These are phyloP conservation scores for Backusella morwellensis DNA, from an alignment of 192 early-diverging fungal genomes.

Conservation along the genomic window DNA sequence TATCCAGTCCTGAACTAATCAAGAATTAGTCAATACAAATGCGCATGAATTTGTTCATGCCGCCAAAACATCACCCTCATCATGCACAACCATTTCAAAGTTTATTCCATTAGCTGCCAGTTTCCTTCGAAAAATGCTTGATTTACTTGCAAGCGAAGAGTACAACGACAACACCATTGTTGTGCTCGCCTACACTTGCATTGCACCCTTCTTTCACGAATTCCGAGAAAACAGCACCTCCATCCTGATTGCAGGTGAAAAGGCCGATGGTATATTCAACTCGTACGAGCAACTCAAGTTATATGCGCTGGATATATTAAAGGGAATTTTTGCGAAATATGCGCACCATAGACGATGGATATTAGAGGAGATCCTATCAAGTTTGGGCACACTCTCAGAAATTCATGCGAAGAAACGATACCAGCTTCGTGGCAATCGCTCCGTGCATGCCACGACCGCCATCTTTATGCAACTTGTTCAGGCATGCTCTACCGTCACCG, in stretches of 20 bases:
- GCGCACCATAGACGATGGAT: conserved; percentile 72
- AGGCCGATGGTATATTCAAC: neutral
- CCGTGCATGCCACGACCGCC: conserved; percentile 70
- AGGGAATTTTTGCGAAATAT: conserved; percentile 50
- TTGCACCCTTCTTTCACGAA: conserved; percentile 53
- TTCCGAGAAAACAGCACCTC: neutral
- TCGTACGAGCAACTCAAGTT: conserved; percentile 29
- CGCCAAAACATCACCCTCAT: neutral
- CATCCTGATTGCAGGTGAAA: neutral
- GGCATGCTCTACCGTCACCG: conserved; percentile 34
- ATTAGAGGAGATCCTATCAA: conserved; percentile 82
- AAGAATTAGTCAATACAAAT: neutral
- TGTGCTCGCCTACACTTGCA: conserved; percentile 43
- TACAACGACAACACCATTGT: conserved; percentile 46
- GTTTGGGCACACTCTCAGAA: conserved; percentile 66
- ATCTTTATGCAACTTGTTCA: conserved; percentile 75
- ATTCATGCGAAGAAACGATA: conserved; percentile 55
- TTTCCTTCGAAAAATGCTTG: conserved; percentile 3
- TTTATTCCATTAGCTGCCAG: conserved; percentile 16
- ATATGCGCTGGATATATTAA: conserved; percentile 23
- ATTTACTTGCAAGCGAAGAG: conserved; percentile 32
- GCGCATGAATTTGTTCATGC: neutral
- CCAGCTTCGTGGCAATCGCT: conserved; percentile 54
- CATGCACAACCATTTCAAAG: neutral
- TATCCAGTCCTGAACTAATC: neutral